These are phyloP conservation scores for Globisporangium cystogenes DNA, from an alignment of 352 stramenopile genomes.

Conservation along the genomic window DNA sequence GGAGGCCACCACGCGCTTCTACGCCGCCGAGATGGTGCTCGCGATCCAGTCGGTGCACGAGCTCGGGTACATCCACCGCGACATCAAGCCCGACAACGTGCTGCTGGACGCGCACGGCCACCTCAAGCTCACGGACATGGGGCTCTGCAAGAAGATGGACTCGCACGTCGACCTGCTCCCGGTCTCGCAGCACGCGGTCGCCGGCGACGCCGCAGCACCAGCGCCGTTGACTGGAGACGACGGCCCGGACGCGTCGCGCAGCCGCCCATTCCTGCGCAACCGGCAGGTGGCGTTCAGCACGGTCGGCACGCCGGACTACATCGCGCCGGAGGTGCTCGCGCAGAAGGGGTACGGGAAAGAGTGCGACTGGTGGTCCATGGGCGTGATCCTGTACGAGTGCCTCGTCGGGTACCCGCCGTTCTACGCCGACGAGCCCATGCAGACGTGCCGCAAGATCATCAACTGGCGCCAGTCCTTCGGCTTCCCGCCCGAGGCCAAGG, in stretches of 20 bases:
- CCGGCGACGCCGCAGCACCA: slow-evolving; percentile 19
- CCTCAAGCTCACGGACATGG: slow-evolving; percentile 99
- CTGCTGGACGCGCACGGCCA: slow-evolving; percentile 97
- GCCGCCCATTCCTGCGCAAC: slow-evolving; percentile 50
- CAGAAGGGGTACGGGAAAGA: slow-evolving; percentile 81
- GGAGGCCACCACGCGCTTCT: slow-evolving; percentile 90
- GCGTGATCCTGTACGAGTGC: slow-evolving; percentile 98
- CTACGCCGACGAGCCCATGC: slow-evolving; percentile 94
- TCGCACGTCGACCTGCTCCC: slow-evolving; percentile 76
- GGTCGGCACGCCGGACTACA: slow-evolving; percentile 98
- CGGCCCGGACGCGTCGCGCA: slow-evolving; percentile 44
- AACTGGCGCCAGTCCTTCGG: slow-evolving; percentile 70
- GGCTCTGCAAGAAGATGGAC: slow-evolving; percentile 96
- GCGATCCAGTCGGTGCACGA: slow-evolving; percentile 98
- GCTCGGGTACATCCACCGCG: slow-evolving; percentile 98
- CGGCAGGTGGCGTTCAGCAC: slow-evolving; percentile 93
- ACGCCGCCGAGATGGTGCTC: slow-evolving; percentile 97
- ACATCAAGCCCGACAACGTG: slow-evolving; percentile 98
- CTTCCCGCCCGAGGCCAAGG: slow-evolving; percentile 46
- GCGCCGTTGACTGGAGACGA: slow-evolving; percentile 6
- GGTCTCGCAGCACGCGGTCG: slow-evolving; percentile 66
- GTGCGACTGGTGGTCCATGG: slow-evolving; percentile 98
- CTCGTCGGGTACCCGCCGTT: slow-evolving; percentile 98
- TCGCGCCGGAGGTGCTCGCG: slow-evolving; percentile 94
- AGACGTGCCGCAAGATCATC: slow-evolving; percentile 92